Conservation (phyloP, 768 basidiomycete species). For the Tulasnella sp. region DNA sequence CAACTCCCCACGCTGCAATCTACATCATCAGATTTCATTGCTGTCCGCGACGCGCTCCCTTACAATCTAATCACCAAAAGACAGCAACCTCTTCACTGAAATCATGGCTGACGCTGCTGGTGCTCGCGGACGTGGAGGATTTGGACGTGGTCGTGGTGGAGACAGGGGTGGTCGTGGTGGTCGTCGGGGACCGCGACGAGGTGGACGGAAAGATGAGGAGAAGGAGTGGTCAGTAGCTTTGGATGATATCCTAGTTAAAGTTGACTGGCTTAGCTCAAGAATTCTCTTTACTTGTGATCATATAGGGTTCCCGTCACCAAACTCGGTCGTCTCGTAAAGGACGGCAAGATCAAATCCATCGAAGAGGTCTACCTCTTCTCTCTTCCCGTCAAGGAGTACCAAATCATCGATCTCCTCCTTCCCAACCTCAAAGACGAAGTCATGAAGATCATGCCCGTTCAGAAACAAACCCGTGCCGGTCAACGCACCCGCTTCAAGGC, state of each 20-base stretch:
- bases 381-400: slow-evolving; percentile 97
- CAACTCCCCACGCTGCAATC: background rate
- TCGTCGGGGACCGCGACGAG: slow-evolving; percentile 77
- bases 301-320: slow-evolving; percentile 94
- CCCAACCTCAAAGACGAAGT: slow-evolving; percentile 99
- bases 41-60: background rate
- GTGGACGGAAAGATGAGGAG: slow-evolving; percentile 98
- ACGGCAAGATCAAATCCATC: slow-evolving; percentile 99
- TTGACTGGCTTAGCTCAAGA: too few relatives aligned
- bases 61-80: background rate
- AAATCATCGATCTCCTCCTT: slow-evolving; percentile 99
- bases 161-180: slow-evolving; percentile 43
- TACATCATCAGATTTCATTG: slow-evolving; percentile 7
- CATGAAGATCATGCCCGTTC: slow-evolving; percentile 99
- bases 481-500: slow-evolving; percentile 99
- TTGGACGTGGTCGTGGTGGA: slow-evolving; percentile 70
- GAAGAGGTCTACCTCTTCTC: slow-evolving; percentile 99
- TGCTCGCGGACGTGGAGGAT: slow-evolving; percentile 75
- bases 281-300: too few relatives aligned
- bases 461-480: slow-evolving; percentile 99
- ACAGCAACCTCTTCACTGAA: background rate
- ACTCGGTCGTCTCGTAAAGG: slow-evolving; percentile 97
- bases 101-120: slow-evolving; percentile 65
- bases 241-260: too few relatives aligned
- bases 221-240: slow-evolving; percentile 76